These are phyloP conservation scores for Cyberlindnera xylosilytica DNA, from an alignment of 805 yeast species.

Conservation along the genomic window DNA sequence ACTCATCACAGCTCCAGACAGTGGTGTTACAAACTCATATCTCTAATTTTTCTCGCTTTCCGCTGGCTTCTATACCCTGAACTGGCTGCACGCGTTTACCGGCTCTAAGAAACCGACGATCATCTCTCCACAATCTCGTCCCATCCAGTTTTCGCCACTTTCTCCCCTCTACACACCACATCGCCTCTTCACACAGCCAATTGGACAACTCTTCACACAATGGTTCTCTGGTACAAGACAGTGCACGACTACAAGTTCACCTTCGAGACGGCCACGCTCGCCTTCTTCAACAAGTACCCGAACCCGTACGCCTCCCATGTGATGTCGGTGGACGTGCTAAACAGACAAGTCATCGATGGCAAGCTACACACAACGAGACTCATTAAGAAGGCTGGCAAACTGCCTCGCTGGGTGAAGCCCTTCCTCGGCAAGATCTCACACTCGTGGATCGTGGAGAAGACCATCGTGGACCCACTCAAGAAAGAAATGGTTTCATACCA, in stretches of 20 bases:
- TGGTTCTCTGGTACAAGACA: conserved; percentile 64
- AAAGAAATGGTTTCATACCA: conserved; percentile 64
- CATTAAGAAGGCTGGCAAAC: conserved; percentile 72
- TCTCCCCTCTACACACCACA: not conserved
- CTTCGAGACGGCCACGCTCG: conserved; percentile 71
- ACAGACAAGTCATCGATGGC: conserved; percentile 60
- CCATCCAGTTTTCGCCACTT: not conserved
- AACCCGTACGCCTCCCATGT: conserved; percentile 86
- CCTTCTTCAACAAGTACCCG: conserved; percentile 70
- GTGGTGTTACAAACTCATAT: too few species aligned
- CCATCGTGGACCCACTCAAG: conserved; percentile 62
- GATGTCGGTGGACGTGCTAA: conserved; percentile 74
- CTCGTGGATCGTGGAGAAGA: conserved; percentile 79
- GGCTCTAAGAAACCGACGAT: not conserved
- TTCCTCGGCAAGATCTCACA: conserved; percentile 67
- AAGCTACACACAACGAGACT: conserved; percentile 68
- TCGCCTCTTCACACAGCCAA: not conserved
- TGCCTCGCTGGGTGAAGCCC: conserved; percentile 78
- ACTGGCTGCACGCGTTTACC: conserved; percentile 1
- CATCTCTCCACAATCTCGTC: not conserved
- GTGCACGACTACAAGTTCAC: conserved; percentile 58
- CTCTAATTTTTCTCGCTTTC: too few species aligned
- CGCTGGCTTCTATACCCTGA: too few species aligned
- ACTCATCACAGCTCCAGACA: too few species aligned
- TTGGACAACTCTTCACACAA: too few species aligned